Conservation (phyloP, 768 basidiomycete genomes). For the Lactifluus rugatus region DNA sequence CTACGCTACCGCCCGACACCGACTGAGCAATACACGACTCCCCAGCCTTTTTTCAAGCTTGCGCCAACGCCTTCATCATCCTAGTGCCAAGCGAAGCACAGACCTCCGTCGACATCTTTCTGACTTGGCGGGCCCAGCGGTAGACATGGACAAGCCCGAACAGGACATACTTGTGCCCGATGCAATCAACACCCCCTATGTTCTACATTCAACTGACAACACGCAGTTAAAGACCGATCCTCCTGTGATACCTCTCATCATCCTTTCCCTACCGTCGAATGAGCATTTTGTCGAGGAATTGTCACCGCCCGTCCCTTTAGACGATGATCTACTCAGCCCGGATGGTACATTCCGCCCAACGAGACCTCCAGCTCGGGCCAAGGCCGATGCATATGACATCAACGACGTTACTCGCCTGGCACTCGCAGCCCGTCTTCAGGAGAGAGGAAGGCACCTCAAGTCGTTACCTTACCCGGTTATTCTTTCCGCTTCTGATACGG, state of each 20-base stretch:
- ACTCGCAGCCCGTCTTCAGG: constrained; percentile 5
- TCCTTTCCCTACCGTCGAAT: constrained; percentile 8
- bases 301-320: neutral
- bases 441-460: neutral
- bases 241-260: constrained; percentile 5
- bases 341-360: constrained; percentile 11
- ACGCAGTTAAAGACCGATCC: neutral
- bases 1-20: neutral
- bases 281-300: neutral
- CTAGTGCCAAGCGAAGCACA: neutral
- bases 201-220: neutral
- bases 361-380: neutral
- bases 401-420: neutral
- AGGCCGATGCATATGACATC: neutral
- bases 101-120: neutral
- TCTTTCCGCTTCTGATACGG: neutral
- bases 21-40: neutral
- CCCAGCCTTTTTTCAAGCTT: neutral
- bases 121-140: neutral
- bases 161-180: neutral
- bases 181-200: neutral
- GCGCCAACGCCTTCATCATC: neutral
- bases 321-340: constrained; percentile 8
- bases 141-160: neutral
- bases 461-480: neutral